Conservation (phyloP, 495 filamentous ascomycete genomes). For the Saxispiralis lemnorum region DNA sequence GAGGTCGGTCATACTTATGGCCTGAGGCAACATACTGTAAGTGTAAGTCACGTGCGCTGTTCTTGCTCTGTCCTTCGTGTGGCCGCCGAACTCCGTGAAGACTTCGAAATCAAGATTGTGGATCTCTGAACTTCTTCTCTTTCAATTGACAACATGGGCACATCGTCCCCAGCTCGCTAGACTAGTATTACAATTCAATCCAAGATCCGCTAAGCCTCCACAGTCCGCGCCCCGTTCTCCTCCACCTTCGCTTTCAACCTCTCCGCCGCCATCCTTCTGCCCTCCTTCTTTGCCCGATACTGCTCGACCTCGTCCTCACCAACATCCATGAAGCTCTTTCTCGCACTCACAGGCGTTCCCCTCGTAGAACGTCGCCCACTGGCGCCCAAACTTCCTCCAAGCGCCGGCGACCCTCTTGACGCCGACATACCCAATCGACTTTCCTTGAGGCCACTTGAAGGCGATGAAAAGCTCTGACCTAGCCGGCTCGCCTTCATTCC, state of each 20-base stretch:
- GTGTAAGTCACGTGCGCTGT: too few relatives aligned
- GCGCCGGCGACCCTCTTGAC: constrained; percentile 11
- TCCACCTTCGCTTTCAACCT: constrained; percentile 25
- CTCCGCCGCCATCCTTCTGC: constrained; percentile 36
- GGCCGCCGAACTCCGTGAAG: too few relatives aligned
- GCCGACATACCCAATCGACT: not conserved
- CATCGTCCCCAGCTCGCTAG: too few relatives aligned
- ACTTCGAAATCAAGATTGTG: too few relatives aligned
- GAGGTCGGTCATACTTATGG: too few relatives aligned
- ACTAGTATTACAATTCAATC: not conserved
- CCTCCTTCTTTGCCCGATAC: constrained; percentile 39
- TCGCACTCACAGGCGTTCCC: constrained; percentile 26
- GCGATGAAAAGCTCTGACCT: not conserved
- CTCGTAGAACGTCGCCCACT: constrained; percentile 20
- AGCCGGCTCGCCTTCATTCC: constrained; percentile 6
- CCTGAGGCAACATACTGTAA: too few relatives aligned
- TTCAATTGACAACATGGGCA: too few relatives aligned
- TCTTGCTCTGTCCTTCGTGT: too few relatives aligned
- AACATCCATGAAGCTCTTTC: constrained; percentile 15
- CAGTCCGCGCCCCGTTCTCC: constrained; percentile 20
- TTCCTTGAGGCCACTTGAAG: not conserved
- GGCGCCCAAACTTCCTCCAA: constrained; percentile 27
- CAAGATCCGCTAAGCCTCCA: constrained; percentile 1
- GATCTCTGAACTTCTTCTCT: too few relatives aligned
- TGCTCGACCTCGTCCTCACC: constrained; percentile 34